phyloP scores from a whole-genome alignment of 2,329 filamentous ascomycete species.

The Pestalotiopsis sp. region DNA sequence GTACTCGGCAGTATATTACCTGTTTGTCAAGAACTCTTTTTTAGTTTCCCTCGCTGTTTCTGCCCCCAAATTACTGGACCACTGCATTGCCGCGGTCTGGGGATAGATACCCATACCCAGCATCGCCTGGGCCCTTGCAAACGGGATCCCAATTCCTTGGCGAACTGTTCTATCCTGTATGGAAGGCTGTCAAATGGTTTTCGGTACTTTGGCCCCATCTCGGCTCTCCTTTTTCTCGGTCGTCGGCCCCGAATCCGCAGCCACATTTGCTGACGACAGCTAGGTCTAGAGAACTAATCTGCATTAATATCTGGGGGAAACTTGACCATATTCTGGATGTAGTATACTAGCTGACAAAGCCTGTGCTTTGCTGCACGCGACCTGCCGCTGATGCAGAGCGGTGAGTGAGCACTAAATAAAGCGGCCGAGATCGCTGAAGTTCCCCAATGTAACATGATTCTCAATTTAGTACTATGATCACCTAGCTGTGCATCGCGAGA shows the following conservation, averaged over 20 bases:
- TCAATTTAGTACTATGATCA: not conserved
- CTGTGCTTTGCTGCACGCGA: not conserved
- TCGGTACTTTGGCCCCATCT: not conserved
- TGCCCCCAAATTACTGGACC: not conserved
- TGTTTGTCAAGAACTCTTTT: not conserved
- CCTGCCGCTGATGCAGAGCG: not conserved
- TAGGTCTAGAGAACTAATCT: not conserved
- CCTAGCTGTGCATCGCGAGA: not conserved
- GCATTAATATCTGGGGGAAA: no score
- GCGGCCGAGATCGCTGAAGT: not conserved
- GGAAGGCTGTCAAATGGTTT: not conserved
- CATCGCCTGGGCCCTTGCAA: not conserved
- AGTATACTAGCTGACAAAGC: not conserved
- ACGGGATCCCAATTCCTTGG: not conserved
- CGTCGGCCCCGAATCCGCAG: not conserved
- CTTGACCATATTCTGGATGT: not conserved
- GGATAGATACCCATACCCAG: not conserved
- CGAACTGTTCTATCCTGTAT: not conserved
- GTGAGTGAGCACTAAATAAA: not conserved
- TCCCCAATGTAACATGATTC: not conserved
- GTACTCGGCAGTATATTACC: not conserved
- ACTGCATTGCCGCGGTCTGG: not conserved
- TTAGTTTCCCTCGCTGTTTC: not conserved
- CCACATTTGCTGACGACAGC: not conserved
- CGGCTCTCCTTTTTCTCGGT: not conserved